Percentiles rank a stretch among this genome's conserved stretches.
Conservation (phyloP, 2,329 filamentous ascomycete genomes). For the Elsinoe necatrix region DNA sequence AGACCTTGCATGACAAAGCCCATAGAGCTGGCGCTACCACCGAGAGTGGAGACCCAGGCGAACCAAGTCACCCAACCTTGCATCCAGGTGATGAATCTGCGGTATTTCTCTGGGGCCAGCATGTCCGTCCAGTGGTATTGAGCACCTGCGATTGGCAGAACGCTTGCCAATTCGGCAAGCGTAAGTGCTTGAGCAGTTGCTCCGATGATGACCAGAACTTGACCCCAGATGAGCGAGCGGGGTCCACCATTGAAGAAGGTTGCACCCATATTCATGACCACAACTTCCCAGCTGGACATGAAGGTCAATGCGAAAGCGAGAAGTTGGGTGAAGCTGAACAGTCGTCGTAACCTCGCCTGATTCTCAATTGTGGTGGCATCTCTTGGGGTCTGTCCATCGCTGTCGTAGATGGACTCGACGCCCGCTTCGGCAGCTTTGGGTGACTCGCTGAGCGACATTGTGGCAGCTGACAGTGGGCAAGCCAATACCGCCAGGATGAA, state of each 20-base stretch:
- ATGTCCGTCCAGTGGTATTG: constrained; percentile 24
- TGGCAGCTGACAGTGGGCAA: not conserved
- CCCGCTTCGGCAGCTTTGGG: constrained; percentile 2
- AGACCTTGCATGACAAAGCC: constrained; percentile 32
- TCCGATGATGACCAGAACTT: constrained; percentile 22
- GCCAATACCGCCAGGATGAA: not conserved
- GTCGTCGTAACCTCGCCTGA: constrained; percentile 14
- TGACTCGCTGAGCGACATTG: not conserved
- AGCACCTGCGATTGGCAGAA: constrained; percentile 25
- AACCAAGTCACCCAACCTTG: constrained; percentile 37
- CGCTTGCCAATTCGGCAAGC: constrained; percentile 23
- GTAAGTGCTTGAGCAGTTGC: constrained; percentile 22
- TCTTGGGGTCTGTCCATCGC: constrained; percentile 5
- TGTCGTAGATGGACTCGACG: constrained; percentile 8
- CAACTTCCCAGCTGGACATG: constrained; percentile 24
- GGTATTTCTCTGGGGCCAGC: constrained; percentile 20
- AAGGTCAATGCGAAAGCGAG: constrained; percentile 23
- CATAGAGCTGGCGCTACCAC: constrained; percentile 29
- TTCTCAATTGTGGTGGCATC: constrained; percentile 5
- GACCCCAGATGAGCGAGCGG: constrained; percentile 23
- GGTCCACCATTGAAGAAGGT: constrained; percentile 24
- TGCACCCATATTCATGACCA: constrained; percentile 21
- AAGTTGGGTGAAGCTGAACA: constrained; percentile 24
- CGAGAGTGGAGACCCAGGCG: constrained; percentile 25
- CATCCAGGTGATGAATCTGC: constrained; percentile 25